phyloP scores from a whole-genome alignment of 1,139 yeast species.

The Geotrichum cucujoidarum region DNA sequence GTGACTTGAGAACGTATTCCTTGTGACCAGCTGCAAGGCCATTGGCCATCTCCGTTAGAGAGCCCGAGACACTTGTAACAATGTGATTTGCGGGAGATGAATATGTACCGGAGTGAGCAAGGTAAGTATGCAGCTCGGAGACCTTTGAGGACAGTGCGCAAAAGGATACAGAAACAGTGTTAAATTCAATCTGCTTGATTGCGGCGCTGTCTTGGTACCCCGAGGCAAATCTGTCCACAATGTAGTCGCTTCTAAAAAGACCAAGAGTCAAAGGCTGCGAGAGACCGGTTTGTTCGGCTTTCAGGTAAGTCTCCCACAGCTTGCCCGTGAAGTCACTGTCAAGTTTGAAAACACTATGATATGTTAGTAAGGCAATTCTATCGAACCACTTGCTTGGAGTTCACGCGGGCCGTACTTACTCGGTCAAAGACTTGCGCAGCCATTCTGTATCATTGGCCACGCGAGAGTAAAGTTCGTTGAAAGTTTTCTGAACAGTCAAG shows the following conservation, averaged over 20 bases:
- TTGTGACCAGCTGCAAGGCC: conserved; percentile 67
- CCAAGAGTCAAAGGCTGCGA: conserved; percentile 76
- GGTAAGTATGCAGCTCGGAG: conserved; percentile 62
- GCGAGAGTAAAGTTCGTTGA: conserved; percentile 68
- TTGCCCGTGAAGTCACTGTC: conserved; percentile 81
- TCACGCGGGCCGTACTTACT: conserved; percentile 29
- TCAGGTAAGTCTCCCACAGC: conserved; percentile 45
- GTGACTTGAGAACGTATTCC: conserved; percentile 40
- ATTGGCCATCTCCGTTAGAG: conserved; percentile 55
- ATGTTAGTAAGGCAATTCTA: no score
- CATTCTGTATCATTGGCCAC: conserved; percentile 56
- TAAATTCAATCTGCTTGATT: conserved; percentile 92
- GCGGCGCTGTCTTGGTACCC: conserved; percentile 23
- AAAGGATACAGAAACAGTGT: conserved; percentile 92
- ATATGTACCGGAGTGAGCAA: conserved; percentile 33
- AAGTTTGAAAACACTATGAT: conserved; percentile 36
- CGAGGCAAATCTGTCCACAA: conserved; percentile 42
- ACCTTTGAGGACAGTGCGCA: conserved; percentile 85
- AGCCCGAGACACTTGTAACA: conserved; percentile 63
- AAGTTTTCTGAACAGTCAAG: conserved; percentile 57
- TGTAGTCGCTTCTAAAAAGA: conserved; percentile 83
- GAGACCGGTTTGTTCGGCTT: conserved; percentile 39
- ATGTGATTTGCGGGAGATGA: conserved; percentile 25
- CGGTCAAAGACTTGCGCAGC: conserved; percentile 53
- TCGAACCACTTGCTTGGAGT: no score